Percentiles rank a stretch among this genome's conserved stretches.
These are phyloP conservation scores for Ramaria sp. DNA, from an alignment of 768 basidiomycete genomes.

Conservation along the genomic window DNA sequence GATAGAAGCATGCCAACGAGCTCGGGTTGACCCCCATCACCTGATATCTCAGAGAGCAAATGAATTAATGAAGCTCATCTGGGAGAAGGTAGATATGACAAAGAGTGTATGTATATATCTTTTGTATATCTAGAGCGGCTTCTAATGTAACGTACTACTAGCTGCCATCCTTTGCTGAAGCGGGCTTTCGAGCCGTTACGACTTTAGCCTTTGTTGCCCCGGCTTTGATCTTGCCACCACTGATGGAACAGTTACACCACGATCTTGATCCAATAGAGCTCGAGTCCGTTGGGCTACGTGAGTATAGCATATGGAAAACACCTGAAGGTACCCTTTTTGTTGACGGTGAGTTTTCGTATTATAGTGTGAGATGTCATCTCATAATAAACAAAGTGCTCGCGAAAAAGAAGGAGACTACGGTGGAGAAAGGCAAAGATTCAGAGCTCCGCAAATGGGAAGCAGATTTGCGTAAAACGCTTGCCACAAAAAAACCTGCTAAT, in stretches of 20 bases:
- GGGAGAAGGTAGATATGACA: constrained; percentile 34
- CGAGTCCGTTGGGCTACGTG: constrained; percentile 53
- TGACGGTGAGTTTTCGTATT: constrained; percentile 44
- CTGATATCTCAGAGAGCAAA: constrained; percentile 42
- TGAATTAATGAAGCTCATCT: constrained; percentile 34
- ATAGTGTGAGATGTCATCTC: constrained; percentile 1
- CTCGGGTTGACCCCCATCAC: constrained; percentile 52
- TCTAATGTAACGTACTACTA: constrained; percentile 13
- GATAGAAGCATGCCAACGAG: constrained; percentile 74
- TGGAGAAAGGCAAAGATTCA: constrained; percentile 72
- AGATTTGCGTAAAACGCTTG: constrained; percentile 78
- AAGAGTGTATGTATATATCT: constrained; percentile 30
- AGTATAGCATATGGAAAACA: constrained; percentile 78
- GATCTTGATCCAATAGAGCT: constrained; percentile 58
- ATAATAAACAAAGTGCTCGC: constrained; percentile 42
- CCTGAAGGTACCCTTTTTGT: constrained; percentile 72
- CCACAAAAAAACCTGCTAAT: constrained; percentile 58
- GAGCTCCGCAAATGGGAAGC: constrained; percentile 94
- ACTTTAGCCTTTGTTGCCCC: constrained; percentile 80
- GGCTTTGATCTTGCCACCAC: constrained; percentile 45
- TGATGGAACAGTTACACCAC: constrained; percentile 52
- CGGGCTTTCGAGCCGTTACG: constrained; percentile 61
- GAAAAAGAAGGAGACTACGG: constrained; percentile 40
- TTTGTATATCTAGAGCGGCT: not conserved
- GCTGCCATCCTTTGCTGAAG: constrained; percentile 23